phyloP scores from a whole-genome alignment of 352 stramenopile species.

The Phytophthora chlamydospora region DNA sequence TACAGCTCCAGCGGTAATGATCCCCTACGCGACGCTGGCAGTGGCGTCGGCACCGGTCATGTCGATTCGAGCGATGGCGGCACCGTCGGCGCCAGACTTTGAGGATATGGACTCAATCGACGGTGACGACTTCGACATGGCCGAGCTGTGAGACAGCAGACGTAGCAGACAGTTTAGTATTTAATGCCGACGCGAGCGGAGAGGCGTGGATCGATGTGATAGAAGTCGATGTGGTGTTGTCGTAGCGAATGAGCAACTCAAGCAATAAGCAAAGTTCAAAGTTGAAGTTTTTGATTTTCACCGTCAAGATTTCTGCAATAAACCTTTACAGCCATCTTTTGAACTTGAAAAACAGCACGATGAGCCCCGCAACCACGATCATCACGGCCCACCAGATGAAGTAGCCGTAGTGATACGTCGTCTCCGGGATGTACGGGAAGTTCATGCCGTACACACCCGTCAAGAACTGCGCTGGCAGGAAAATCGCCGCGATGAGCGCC shows the following conservation, averaged over 20 bases:
- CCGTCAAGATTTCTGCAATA: not conserved
- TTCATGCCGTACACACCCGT: slow-evolving; percentile 90
- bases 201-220: slow-evolving; percentile 27
- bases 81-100: slow-evolving; percentile 45
- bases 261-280: slow-evolving; percentile 18
- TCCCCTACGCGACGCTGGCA: slow-evolving; percentile 35
- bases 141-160: slow-evolving; percentile 24
- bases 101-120: slow-evolving; percentile 39
- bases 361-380: slow-evolving; percentile 42
- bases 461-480: slow-evolving; percentile 83
- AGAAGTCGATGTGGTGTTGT: slow-evolving; percentile 30
- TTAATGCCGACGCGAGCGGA: slow-evolving; percentile 26
- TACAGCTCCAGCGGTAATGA: slow-evolving; percentile 32
- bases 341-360: slow-evolving; percentile 64
- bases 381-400: slow-evolving; percentile 74
- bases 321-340: slow-evolving; percentile 58
- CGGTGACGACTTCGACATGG: slow-evolving; percentile 30
- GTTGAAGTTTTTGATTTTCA: not conserved
- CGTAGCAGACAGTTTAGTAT: slow-evolving; percentile 20
- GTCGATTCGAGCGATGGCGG: slow-evolving; percentile 43
- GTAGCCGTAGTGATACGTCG: slow-evolving; percentile 70
- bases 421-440: slow-evolving; percentile 83
- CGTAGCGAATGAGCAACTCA: slow-evolving; percentile 14
- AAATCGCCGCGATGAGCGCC: slow-evolving; percentile 77
- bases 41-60: slow-evolving; percentile 25